phyloP scores from a whole-genome alignment of 495 filamentous ascomycete genomes.

The Talaromyces adpressus region DNA sequence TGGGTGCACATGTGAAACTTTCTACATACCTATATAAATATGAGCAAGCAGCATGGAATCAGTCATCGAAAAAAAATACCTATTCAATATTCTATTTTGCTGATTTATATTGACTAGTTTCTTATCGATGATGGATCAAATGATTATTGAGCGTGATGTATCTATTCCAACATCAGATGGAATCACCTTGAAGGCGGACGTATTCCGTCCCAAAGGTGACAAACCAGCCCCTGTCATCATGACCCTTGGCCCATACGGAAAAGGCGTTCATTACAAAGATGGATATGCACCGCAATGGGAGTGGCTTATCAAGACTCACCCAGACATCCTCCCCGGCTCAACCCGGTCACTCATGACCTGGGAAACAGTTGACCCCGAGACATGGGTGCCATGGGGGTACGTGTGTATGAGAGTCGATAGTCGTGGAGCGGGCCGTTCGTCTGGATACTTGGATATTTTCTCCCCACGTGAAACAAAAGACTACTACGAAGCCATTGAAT shows the following conservation, averaged over 20 bases:
- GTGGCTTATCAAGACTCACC: not conserved
- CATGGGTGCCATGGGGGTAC: conserved; percentile 43
- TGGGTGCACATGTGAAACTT: not conserved
- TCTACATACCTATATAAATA: not conserved
- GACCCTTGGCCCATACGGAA: conserved; percentile 54
- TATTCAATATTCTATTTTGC: no score
- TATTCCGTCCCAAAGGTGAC: conserved; percentile 8
- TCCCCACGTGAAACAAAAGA: conserved; percentile 34
- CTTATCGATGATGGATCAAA: not conserved
- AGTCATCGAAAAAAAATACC: not conserved
- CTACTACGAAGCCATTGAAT: conserved; percentile 46
- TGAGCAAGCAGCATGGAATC: not conserved
- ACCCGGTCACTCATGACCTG: not conserved
- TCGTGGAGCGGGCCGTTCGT: conserved; percentile 40
- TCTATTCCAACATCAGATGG: conserved; percentile 9
- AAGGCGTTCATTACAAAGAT: conserved; percentile 48
- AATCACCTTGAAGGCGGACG: conserved; percentile 6
- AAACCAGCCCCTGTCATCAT: conserved; percentile 37
- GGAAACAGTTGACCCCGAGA: conserved; percentile 31
- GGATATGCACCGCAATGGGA: conserved; percentile 3
- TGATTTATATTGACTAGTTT: no score
- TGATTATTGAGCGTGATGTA: conserved; percentile 7
- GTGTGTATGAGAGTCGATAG: conserved; percentile 44
- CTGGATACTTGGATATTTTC: conserved; percentile 45
- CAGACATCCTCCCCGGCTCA: conserved; percentile 2